Conservation (phyloP, 805 yeast genomes). For the Candida ponderosae region DNA sequence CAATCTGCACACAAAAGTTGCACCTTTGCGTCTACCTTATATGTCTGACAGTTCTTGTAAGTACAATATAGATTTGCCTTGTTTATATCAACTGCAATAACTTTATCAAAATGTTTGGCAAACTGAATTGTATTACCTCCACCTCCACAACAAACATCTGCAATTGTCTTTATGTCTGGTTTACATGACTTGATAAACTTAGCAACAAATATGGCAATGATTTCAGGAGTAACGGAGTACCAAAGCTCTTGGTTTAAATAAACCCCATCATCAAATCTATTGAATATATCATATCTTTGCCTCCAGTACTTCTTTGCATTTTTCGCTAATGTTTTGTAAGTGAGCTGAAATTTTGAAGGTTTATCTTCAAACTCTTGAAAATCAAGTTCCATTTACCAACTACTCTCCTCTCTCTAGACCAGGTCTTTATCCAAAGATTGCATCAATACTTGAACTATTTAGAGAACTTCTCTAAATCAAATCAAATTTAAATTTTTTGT, state of each 20-base stretch:
- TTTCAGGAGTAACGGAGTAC: slow-evolving; percentile 87
- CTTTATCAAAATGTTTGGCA: slow-evolving; percentile 46
- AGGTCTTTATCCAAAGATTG: too few relatives aligned
- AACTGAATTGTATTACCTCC: slow-evolving; percentile 83
- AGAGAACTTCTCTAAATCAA: too few relatives aligned
- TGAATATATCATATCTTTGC: slow-evolving; percentile 52
- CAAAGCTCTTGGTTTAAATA: slow-evolving; percentile 66
- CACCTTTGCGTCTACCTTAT: slow-evolving; percentile 46
- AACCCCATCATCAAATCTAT: slow-evolving; percentile 59
- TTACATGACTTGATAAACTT: slow-evolving; percentile 41
- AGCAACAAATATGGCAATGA: slow-evolving; percentile 54
- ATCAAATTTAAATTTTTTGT: too few relatives aligned
- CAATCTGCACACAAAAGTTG: slow-evolving; percentile 43
- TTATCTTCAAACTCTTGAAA: not conserved
- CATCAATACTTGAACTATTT: too few relatives aligned
- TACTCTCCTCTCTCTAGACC: too few relatives aligned
- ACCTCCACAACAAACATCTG: slow-evolving; percentile 81
- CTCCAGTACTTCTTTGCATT: slow-evolving; percentile 36
- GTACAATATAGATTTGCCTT: slow-evolving; percentile 59
- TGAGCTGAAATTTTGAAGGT: slow-evolving; percentile 7
- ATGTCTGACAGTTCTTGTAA: slow-evolving; percentile 54
- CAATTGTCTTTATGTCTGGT: slow-evolving; percentile 37
- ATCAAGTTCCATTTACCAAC: not conserved
- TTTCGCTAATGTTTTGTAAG: slow-evolving; percentile 13
- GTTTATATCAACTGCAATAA: slow-evolving; percentile 58